Conservation (phyloP, 225 moss, liverwort and hornwort species). For the Pseudoscleropodium purum region DNA sequence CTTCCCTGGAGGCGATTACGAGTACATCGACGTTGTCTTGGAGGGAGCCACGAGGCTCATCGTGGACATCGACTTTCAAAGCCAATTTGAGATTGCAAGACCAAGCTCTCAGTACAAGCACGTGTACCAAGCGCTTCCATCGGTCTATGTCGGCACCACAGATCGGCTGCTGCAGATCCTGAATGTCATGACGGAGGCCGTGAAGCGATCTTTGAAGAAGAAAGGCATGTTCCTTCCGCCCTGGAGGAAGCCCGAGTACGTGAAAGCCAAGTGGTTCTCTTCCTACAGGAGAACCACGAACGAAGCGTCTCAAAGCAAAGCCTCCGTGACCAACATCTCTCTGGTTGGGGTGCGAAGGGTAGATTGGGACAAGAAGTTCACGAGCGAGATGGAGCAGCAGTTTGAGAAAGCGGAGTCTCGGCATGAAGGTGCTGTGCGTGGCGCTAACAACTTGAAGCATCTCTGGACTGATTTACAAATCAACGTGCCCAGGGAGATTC, state of each 20-base stretch:
- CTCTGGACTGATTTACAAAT: slow-evolving; percentile 11
- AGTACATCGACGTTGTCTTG: slow-evolving; percentile 64
- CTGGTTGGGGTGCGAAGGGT: slow-evolving; percentile 39
- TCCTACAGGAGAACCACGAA: slow-evolving; percentile 71
- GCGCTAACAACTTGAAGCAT: slow-evolving; percentile 39
- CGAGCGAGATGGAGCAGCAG: slow-evolving; percentile 52
- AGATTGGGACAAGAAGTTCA: slow-evolving; percentile 64
- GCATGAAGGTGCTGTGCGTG: slow-evolving; percentile 54
- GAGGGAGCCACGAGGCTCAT: slow-evolving; percentile 40
- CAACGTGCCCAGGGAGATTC: slow-evolving; percentile 4
- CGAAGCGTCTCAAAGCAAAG: slow-evolving; percentile 14
- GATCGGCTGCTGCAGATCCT: slow-evolving; percentile 69
- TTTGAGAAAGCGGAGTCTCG: slow-evolving; percentile 35
- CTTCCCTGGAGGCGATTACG: slow-evolving; percentile 87
- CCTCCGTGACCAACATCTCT: slow-evolving; percentile 12
- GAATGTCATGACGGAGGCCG: slow-evolving; percentile 66
- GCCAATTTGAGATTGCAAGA: slow-evolving; percentile 84
- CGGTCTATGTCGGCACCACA: slow-evolving; percentile 50
- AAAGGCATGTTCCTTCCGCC: slow-evolving; percentile 77
- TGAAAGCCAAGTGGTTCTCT: slow-evolving; percentile 82
- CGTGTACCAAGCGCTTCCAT: slow-evolving; percentile 45
- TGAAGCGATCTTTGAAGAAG: slow-evolving; percentile 76
- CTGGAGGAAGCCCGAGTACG: slow-evolving; percentile 86
- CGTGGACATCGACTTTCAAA: slow-evolving; percentile 65
- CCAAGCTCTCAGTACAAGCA: slow-evolving; percentile 52